Percentiles rank a stretch among this genome's conserved stretches.
These are phyloP conservation scores for Thermochaetoides thermophila DNA, from an alignment of 495 filamentous ascomycete genomes.

Conservation along the genomic window DNA sequence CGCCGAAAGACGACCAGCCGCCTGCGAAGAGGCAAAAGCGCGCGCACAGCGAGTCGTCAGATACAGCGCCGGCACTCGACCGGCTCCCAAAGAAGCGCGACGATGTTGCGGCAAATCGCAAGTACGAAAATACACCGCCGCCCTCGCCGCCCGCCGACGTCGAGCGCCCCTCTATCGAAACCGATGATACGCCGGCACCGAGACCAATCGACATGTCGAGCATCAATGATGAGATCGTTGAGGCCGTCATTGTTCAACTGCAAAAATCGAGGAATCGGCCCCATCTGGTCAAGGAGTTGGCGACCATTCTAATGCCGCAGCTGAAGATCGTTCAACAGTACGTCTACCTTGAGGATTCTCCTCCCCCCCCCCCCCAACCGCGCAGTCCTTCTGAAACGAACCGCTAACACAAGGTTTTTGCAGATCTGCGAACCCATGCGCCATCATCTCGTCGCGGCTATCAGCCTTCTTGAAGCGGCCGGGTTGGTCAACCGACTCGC, in stretches of 20 bases:
- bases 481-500: conserved; percentile 60
- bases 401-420: conserved; percentile 19
- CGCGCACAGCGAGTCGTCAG: conserved; percentile 47
- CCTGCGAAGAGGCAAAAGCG: conserved; percentile 78
- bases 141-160: conserved; percentile 56
- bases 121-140: conserved; percentile 58
- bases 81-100: conserved; percentile 29
- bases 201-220: conserved; percentile 67
- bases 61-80: conserved; percentile 33
- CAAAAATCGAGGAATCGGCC: conserved; percentile 87
- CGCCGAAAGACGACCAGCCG: conserved; percentile 41
- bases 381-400: not conserved
- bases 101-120: conserved; percentile 42
- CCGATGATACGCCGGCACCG: conserved; percentile 18
- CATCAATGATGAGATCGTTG: conserved; percentile 90
- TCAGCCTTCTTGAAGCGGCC: conserved; percentile 77
- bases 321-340: conserved; percentile 86
- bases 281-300: conserved; percentile 88
- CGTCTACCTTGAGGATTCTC: conserved; percentile 17
- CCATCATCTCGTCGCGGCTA: conserved; percentile 85
- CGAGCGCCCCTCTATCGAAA: conserved; percentile 24
- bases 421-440: conserved; percentile 90
- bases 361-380: not conserved
- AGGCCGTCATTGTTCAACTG: conserved; percentile 78
- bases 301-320: conserved; percentile 56